These are phyloP conservation scores for Tricladium varicosporioides DNA, from an alignment of 2,329 filamentous ascomycete species.

Conservation along the genomic window DNA sequence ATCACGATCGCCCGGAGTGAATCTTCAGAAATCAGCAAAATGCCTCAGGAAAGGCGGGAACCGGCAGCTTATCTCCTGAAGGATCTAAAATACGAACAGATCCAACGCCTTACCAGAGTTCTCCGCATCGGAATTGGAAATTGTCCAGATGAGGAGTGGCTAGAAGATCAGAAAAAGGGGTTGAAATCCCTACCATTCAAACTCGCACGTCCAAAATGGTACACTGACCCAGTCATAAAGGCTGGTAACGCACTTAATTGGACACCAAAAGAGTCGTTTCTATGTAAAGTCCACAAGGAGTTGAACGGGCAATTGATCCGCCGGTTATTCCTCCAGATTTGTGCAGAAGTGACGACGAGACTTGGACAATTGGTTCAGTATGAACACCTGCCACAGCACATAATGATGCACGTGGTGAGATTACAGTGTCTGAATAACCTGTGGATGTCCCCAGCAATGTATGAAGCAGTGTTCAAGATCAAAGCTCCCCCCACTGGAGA, in stretches of 20 bases:
- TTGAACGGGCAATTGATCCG: conserved; percentile 45
- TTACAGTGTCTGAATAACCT: conserved; percentile 19
- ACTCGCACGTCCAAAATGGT: not conserved
- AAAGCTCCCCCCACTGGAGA: conserved; percentile 28
- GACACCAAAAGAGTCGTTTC: conserved; percentile 22
- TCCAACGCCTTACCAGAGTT: too few relatives aligned
- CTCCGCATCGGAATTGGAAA: too few relatives aligned
- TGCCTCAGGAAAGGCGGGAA: too few relatives aligned
- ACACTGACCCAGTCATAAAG: not conserved
- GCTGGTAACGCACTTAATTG: not conserved
- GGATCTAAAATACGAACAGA: too few relatives aligned
- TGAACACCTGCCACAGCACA: conserved; percentile 14
- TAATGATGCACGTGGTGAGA: conserved; percentile 13
- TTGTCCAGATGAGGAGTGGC: too few relatives aligned
- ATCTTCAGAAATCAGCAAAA: too few relatives aligned
- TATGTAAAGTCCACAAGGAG: conserved; percentile 42
- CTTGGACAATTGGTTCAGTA: conserved; percentile 26
- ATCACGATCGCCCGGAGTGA: too few relatives aligned
- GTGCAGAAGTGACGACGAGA: conserved; percentile 40
- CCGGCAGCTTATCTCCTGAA: too few relatives aligned
- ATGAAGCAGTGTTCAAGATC: conserved; percentile 35
- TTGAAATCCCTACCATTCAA: too few relatives aligned
- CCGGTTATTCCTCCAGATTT: conserved; percentile 42
- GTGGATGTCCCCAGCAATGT: conserved; percentile 38
- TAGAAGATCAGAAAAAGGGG: too few relatives aligned